These are phyloP conservation scores for Fusarium euwallaceae DNA, from an alignment of 2,329 filamentous ascomycete species.

Conservation along the genomic window DNA sequence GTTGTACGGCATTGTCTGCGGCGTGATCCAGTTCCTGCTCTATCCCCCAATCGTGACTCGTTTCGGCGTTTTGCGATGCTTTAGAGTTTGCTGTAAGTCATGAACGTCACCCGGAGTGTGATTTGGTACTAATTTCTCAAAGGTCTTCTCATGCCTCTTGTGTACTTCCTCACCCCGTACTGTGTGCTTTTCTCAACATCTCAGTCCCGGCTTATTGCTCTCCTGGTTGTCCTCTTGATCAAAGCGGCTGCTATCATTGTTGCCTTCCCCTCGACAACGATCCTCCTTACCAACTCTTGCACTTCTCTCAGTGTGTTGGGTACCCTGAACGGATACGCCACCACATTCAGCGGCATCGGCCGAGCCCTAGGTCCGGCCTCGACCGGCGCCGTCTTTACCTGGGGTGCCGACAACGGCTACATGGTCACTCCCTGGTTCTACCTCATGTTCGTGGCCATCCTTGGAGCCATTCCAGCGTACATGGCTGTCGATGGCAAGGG, in stretches of 20 bases:
- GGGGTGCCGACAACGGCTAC: conserved; percentile 81
- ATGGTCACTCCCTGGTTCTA: conserved; percentile 86
- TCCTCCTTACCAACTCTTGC: conserved; percentile 90
- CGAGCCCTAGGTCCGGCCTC: conserved; percentile 83
- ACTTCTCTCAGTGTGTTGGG: conserved; percentile 80
- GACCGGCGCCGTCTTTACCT: conserved; percentile 79
- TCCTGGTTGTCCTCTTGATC: conserved; percentile 77
- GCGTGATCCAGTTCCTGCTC: conserved; percentile 86
- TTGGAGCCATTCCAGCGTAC: conserved; percentile 80
- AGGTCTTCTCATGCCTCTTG: conserved; percentile 76
- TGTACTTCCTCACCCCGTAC: conserved; percentile 88
- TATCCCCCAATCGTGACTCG: conserved; percentile 82
- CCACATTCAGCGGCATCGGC: conserved; percentile 83
- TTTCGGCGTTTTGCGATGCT: conserved; percentile 81
- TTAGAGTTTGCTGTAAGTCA: conserved; percentile 70
- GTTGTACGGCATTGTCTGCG: conserved; percentile 82
- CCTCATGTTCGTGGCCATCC: conserved; percentile 71
- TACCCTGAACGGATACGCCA: conserved; percentile 92
- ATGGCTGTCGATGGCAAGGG: conserved; percentile 82
- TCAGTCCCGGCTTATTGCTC: conserved; percentile 66
- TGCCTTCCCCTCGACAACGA: conserved; percentile 89
- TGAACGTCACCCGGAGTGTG: not conserved
- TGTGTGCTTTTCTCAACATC: conserved; percentile 71
- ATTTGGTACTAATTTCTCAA: conserved; percentile 1
- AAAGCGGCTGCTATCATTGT: conserved; percentile 85